phyloP scores from a whole-genome alignment of 805 yeast species.

The Kodamaea kakaduensis region DNA sequence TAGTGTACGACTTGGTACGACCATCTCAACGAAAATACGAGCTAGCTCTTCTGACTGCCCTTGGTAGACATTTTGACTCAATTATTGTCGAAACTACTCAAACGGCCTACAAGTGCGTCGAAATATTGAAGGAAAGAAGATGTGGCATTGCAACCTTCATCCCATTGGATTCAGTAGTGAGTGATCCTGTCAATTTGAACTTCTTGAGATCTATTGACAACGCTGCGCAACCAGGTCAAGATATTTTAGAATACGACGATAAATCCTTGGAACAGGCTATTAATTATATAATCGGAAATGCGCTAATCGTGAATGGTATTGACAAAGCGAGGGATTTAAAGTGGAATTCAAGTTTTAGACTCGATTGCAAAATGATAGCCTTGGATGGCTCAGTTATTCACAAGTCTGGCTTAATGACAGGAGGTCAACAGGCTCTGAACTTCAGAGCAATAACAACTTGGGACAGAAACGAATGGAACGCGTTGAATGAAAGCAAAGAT shows the following conservation, averaged over 20 bases:
- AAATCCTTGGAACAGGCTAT: conserved; percentile 68
- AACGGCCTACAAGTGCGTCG: conserved; percentile 72
- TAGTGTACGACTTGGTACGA: conserved; percentile 72
- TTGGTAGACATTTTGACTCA: conserved; percentile 79
- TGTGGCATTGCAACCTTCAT: conserved; percentile 83
- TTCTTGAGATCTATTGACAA: conserved; percentile 50
- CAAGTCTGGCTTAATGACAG: conserved; percentile 87
- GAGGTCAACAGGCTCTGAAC: conserved; percentile 59
- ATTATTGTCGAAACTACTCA: conserved; percentile 72
- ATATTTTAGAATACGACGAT: conserved; percentile 66
- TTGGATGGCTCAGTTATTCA: conserved; percentile 82
- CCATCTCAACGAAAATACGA: conserved; percentile 74
- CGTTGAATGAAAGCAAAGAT: conserved; percentile 49
- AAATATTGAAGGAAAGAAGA: conserved; percentile 77
- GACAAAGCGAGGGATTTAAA: conserved; percentile 65
- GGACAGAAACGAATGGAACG: conserved; percentile 67
- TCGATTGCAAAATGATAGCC: conserved; percentile 64
- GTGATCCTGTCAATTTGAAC: conserved; percentile 49
- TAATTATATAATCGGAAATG: conserved; percentile 71
- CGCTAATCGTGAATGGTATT: conserved; percentile 73
- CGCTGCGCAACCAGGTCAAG: conserved; percentile 64
- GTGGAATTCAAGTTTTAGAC: conserved; percentile 46
- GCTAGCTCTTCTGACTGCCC: conserved; percentile 65
- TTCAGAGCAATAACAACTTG: conserved; percentile 47
- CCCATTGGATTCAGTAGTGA: conserved; percentile 72